Evolutionary conservation across 2,329 filamentous ascomycete genomes (phyloP), one percentile per base, ranked within the genome.

Genomic region (Hypomyces rosellus): DNA sequence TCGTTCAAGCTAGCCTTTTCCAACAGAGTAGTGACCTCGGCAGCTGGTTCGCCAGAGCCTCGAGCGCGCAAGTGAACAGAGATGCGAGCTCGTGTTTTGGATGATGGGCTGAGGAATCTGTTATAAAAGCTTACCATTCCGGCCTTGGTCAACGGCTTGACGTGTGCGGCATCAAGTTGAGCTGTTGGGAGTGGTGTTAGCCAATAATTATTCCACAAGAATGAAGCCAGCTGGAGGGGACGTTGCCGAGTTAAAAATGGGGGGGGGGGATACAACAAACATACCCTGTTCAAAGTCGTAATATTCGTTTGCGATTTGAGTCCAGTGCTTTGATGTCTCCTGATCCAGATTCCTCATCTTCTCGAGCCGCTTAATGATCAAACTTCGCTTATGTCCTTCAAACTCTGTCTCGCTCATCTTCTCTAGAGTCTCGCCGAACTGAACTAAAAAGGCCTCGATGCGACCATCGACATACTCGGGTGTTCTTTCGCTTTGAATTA

Each of bases 401-500:
- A 99, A 97, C 9, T 92, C 89, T 1, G 81, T 74, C 2, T 92
- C 84, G 3, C 78, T 78, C 91, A 97, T 96, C 3, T 84, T 76
- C 42, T 81, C 74, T 20, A 97, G 69, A 3, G 74, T 83, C 40
- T 79, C 73, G 16, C 77, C 80, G 55, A 89, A 90, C 13, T 75
- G 74, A 20, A 73, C 73, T 38, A 99, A 70, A 75, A 97, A 97
- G 2, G 82, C 77, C 61, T 97, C 89, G 54, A 97, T 95, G 16
- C 93, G 83, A 5, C 82, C 80, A 63, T 97, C 91, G 2, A 99
- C 74, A 62, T 95, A 97, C 39, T 85, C 77, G 0, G 88, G 86
- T 2, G 85, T 83, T 64, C 86, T 86, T 69, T 99, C 92, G 64
- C 89, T 96, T 72, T 99, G 93, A 30, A 99, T 89, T 54, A 97